Base-by-base conservation (phyloP, 2,329 filamentous ascomycete genomes). In the Fusarium chuoi region DNA sequence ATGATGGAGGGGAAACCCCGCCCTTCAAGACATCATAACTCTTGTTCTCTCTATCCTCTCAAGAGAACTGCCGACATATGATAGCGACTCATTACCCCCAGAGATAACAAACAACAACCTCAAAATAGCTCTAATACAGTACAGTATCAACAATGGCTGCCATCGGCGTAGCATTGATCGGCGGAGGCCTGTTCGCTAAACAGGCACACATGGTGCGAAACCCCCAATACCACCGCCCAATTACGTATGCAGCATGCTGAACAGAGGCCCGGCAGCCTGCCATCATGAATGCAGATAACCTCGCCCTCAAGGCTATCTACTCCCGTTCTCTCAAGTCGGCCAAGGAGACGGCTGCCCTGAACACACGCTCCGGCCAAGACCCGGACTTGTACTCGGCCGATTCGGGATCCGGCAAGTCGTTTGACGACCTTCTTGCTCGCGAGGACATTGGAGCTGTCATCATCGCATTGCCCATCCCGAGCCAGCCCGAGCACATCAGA, bases 281-380 rank as follows among this genome's bases (percentile, higher is more conserved):
- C 49, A 87, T 93, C 59, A 83, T 88, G 73, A 85, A 87, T 35
- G 85, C 82, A 61, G 78, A 85, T 14, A 62, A 78, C 42, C 82
- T 93, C 17, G 80, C 82, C 18, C 86, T 94, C 73, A 92, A 90
- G 81, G 90, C 90, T 28, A 85, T 92, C 73, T 94, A 91, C 82
- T 92, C 90, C 7, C 89, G 91, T 59, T 89, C 89, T 17, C 84
- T 89, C 57, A 81, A 84, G 24, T 90, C 90, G 2, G 90, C 90
- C n/a, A 78, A 87, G 71, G 80, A 79, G 20, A 82, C 86, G 7
- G 82, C 83, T 22, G 79, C 81, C 5, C 82, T 85, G 26, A 80
- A 84, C 26, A 78, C 78, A 73, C 77, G 80, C 36, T 45, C 77
- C 67, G 62, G 63, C 63, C 57, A 75, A 7, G 46, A 65, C 11